Conservation (phyloP, 2,329 filamentous ascomycete species). For the Penicillium sp. region DNA sequence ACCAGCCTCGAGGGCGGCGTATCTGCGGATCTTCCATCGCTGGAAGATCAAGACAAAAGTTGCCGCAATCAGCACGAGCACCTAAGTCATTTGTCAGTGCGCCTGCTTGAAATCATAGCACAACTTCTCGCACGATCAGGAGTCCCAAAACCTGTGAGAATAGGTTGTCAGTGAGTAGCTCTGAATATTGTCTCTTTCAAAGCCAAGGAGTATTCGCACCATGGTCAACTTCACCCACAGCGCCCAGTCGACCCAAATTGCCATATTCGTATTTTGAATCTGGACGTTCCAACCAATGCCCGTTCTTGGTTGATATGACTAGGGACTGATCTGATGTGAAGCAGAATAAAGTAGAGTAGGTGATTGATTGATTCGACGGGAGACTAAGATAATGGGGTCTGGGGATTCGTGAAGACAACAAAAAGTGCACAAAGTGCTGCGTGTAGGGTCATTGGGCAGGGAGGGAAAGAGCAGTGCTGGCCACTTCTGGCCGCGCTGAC, state of each 20-base stretch:
- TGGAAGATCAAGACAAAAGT: slow-evolving; percentile 60
- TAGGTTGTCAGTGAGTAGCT: slow-evolving; percentile 13
- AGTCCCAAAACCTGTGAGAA: slow-evolving; percentile 67
- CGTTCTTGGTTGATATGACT: neutral
- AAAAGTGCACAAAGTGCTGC: no score
- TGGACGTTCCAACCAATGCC: neutral
- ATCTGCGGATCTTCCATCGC: slow-evolving; percentile 59
- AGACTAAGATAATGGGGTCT: no score
- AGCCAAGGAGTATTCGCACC: slow-evolving; percentile 55
- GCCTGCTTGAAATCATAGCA: neutral
- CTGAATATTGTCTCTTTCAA: neutral
- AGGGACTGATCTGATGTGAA: neutral
- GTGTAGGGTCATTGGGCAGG: no score
- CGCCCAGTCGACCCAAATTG: slow-evolving; percentile 68
- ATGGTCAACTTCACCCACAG: slow-evolving; percentile 90
- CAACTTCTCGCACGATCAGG: slow-evolving; percentile 55
- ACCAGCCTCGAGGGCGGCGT: slow-evolving; percentile 65
- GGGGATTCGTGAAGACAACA: no score
- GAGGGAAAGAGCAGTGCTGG: no score
- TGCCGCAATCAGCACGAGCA: slow-evolving; percentile 66
- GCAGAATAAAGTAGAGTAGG: neutral
- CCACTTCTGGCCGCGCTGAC: no score
- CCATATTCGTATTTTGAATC: slow-evolving; percentile 19
- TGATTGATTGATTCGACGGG: no score
- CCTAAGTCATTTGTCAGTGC: slow-evolving; percentile 39